These are phyloP conservation scores for Candida tibetensis DNA, from an alignment of 805 yeast species.

Conservation along the genomic window DNA sequence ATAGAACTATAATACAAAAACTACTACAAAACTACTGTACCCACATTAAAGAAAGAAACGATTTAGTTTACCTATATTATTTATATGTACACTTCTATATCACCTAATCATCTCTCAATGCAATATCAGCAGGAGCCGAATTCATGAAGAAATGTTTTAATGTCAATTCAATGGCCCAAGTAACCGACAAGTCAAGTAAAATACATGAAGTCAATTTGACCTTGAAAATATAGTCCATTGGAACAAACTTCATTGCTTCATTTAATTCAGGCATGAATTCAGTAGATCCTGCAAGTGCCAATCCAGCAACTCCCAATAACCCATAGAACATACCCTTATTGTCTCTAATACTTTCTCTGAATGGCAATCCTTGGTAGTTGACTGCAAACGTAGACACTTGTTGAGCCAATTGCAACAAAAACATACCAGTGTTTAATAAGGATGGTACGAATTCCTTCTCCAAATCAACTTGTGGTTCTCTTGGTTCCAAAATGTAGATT, in stretches of 20 bases:
- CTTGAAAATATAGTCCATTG: slow-evolving; percentile 75
- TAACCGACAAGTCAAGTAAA: slow-evolving; percentile 68
- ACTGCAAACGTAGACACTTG: slow-evolving; percentile 98
- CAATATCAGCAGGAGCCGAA: slow-evolving; percentile 89
- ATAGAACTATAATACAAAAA: too few relatives aligned
- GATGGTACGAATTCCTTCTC: slow-evolving; percentile 89
- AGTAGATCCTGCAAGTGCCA: slow-evolving; percentile 89
- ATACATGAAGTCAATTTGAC: slow-evolving; percentile 70
- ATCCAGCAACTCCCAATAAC: slow-evolving; percentile 80
- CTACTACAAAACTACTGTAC: too few relatives aligned
- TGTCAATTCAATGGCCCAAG: slow-evolving; percentile 75
- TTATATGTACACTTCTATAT: slow-evolving; percentile 1
- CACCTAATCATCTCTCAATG: slow-evolving; percentile 38
- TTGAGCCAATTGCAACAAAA: slow-evolving; percentile 89
- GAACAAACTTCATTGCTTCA: slow-evolving; percentile 87
- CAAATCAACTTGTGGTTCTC: slow-evolving; percentile 84
- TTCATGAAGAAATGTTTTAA: slow-evolving; percentile 87
- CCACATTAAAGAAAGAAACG: too few relatives aligned
- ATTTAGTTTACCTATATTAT: too few relatives aligned
- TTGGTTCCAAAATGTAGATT: slow-evolving; percentile 86
- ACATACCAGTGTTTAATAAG: slow-evolving; percentile 92
- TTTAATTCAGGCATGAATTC: slow-evolving; percentile 94
- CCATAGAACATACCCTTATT: slow-evolving; percentile 98
- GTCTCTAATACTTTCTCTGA: slow-evolving; percentile 84
- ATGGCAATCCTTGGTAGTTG: slow-evolving; percentile 95